Evolutionary conservation across 228 moss, liverwort and hornwort species (phyloP).

Genomic region (Sphagnum fallax): DNA sequence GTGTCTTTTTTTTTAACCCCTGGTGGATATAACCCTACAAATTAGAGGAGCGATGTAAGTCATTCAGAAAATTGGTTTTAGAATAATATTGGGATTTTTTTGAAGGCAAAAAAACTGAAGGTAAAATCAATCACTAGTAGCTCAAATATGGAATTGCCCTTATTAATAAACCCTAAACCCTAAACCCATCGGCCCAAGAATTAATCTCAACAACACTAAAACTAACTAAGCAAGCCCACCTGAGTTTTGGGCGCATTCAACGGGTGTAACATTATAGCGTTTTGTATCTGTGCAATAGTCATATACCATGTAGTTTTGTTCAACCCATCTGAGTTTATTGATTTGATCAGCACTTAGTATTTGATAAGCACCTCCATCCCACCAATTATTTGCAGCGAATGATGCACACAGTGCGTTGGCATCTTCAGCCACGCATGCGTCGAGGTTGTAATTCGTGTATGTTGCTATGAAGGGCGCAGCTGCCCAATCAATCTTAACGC

Average conservation of each 20-base stretch:
- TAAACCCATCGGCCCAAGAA: too few species aligned
- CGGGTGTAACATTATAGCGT: slow-evolving; percentile 27
- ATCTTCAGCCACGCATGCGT: slow-evolving; percentile 19
- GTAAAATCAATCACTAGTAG: too few species aligned
- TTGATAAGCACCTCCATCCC: slow-evolving; percentile 56
- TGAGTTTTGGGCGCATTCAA: slow-evolving; percentile 47
- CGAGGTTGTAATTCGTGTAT: slow-evolving; percentile 38
- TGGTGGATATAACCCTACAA: too few species aligned
- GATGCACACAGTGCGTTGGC: not conserved
- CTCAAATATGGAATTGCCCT: too few species aligned
- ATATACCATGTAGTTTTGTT: slow-evolving; percentile 59
- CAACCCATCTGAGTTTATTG: slow-evolving; percentile 46
- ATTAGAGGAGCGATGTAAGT: too few species aligned
- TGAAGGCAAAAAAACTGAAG: too few species aligned
- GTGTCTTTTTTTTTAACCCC: too few species aligned
- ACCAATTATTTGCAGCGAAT: slow-evolving; percentile 33
- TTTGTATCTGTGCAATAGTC: slow-evolving; percentile 56
- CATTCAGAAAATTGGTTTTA: too few species aligned
- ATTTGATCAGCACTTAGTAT: slow-evolving; percentile 31
- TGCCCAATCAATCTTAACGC: slow-evolving; percentile 29
- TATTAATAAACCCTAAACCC: too few species aligned
- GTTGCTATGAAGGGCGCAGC: slow-evolving; percentile 36
- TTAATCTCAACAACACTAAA: too few species aligned
- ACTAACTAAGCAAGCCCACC: too few species aligned
- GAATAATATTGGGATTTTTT: too few species aligned